These are phyloP conservation scores for Yamadazyma kanchanaburiensis DNA, from an alignment of 1,139 yeast species.

Conservation along the genomic window DNA sequence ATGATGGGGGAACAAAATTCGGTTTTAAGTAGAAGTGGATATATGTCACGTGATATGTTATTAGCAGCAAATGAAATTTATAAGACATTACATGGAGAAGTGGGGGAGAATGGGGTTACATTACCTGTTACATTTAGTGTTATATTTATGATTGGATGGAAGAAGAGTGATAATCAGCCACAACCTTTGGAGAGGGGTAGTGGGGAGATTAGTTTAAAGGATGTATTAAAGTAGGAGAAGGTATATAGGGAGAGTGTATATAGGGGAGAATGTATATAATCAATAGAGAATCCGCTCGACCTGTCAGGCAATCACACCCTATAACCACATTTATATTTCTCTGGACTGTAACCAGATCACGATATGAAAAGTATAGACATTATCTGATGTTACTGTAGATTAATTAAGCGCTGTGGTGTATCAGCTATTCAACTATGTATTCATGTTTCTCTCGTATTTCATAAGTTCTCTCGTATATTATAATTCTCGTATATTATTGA, in stretches of 20 bases:
- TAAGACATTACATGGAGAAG: slow-evolving; percentile 66
- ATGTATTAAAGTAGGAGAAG: slow-evolving; percentile 40
- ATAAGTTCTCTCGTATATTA: too few species aligned
- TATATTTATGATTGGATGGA: slow-evolving; percentile 89
- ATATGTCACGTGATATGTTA: slow-evolving; percentile 61
- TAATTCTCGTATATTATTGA: too few species aligned
- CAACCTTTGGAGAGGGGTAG: slow-evolving; percentile 72
- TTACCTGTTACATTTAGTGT: slow-evolving; percentile 69
- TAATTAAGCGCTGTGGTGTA: too few species aligned
- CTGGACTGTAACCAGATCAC: too few species aligned
- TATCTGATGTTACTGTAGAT: too few species aligned
- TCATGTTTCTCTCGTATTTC: too few species aligned
- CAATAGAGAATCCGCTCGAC: too few species aligned
- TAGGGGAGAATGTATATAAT: too few species aligned
- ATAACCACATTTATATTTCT: too few species aligned
- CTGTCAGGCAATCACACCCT: too few species aligned
- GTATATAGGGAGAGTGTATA: background rate
- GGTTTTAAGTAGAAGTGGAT: slow-evolving; percentile 52
- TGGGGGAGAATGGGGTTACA: slow-evolving; percentile 40
- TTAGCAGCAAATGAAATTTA: slow-evolving; percentile 78
- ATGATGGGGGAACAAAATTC: slow-evolving; percentile 87
- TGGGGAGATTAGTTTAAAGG: slow-evolving; percentile 66
- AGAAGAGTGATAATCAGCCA: slow-evolving; percentile 65
- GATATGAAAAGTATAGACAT: too few species aligned
- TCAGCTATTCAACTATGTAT: too few species aligned